These are phyloP conservation scores for Vitis cinerea DNA, from an alignment of 164 flowering plant genomes.

Conservation along the genomic window DNA sequence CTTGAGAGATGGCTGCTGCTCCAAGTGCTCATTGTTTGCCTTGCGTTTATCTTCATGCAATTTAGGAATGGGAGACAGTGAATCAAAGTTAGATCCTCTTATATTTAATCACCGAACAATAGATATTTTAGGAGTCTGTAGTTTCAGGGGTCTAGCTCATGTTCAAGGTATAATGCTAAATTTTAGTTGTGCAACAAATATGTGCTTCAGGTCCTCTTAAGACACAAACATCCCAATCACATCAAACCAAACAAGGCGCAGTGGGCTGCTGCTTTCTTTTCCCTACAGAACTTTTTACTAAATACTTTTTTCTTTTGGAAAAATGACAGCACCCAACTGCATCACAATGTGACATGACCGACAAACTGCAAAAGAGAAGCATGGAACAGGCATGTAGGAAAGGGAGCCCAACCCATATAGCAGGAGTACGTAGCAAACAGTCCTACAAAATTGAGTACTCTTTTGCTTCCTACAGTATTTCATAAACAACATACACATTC, in stretches of 20 bases:
- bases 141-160: neutral
- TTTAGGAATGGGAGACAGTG: neutral
- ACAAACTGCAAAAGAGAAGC: neutral
- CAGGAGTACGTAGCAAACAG: neutral
- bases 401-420: neutral
- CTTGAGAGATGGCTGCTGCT: slow-evolving; percentile 65
- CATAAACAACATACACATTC: too few relatives aligned
- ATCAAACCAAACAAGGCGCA: too few relatives aligned
- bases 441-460: neutral
- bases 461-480: neutral
- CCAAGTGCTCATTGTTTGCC: slow-evolving; percentile 43
- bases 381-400: neutral
- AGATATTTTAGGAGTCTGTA: neutral
- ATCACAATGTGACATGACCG: neutral
- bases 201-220: too few relatives aligned
- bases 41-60: slow-evolving; percentile 55
- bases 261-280: too few relatives aligned
- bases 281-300: too few relatives aligned
- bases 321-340: neutral
- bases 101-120: too few relatives aligned
- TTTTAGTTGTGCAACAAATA: neutral
- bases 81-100: neutral
- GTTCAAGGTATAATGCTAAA: neutral
- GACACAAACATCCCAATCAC: too few relatives aligned
- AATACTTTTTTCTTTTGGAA: neutral